phyloP scores from a whole-genome alignment of 108 stramenopile species.

The Cyclotella choctawhatcheeana region DNA sequence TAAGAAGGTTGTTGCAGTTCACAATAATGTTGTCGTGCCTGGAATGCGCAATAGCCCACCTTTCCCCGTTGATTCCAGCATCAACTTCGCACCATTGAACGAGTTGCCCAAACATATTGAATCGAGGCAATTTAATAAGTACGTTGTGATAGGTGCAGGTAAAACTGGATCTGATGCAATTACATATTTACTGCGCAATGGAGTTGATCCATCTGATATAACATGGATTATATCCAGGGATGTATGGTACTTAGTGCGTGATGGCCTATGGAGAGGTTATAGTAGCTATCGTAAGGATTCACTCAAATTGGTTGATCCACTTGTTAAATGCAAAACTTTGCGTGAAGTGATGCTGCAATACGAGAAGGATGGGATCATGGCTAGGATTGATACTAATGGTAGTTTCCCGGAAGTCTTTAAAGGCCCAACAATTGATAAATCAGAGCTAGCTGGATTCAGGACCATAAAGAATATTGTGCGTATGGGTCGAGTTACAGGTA shows the following conservation, averaged over 20 bases:
- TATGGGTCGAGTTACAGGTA: constrained; percentile 3
- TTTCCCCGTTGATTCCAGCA: constrained; percentile 15
- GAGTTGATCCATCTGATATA: constrained; percentile 14
- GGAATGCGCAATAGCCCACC: constrained; percentile 11
- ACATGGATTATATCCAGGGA: constrained; percentile 13
- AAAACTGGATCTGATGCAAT: constrained; percentile 16
- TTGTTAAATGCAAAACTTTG: constrained; percentile 7
- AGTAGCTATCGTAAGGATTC: constrained; percentile 2
- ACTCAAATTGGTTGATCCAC: constrained; percentile 4
- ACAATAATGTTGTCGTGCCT: constrained; percentile 16
- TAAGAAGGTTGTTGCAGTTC: constrained; percentile 18
- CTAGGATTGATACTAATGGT: constrained; percentile 14
- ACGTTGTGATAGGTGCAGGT: constrained; percentile 10
- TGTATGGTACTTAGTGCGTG: constrained; percentile 17
- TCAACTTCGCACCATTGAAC: constrained; percentile 7
- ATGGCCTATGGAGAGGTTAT: constrained; percentile 14
- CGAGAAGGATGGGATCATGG: constrained; percentile 11
- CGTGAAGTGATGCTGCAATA: constrained; percentile 2
- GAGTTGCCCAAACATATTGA: constrained; percentile 4
- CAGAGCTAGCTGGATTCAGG: constrained; percentile 7
- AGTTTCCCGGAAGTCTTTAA: constrained; percentile 6
- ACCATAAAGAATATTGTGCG: constrained; percentile 16
- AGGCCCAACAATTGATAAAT: constrained; percentile 17
- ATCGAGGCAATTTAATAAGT: constrained; percentile 15
- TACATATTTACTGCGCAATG: constrained; percentile 8